Base-by-base conservation (phyloP, 1,284 basidiomycete species). In the Leucoagaricus sp. region DNA sequence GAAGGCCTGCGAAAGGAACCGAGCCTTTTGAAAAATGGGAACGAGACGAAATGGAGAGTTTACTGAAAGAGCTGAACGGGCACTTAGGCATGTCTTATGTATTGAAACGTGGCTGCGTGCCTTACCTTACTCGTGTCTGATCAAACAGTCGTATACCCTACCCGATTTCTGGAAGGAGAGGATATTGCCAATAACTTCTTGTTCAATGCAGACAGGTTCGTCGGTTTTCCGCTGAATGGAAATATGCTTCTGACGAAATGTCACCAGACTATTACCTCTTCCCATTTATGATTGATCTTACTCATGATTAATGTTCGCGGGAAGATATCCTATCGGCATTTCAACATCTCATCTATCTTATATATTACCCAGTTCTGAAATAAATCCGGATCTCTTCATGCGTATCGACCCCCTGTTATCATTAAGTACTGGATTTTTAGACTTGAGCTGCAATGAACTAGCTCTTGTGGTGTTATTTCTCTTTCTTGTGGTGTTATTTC, bases 151-250 rank as follows among this genome's bases (percentile, higher is more conserved):
- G 58, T 93, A 21, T 92, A 91, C 69, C 87, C 94, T 0, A 91
- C 80, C 23, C 84, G 86, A 3, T 95, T 96, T 75, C 67, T 96
- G 55, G 93, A 95, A 72, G 90, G 85, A 15, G 93, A 95, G 71
- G 92, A 94, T 69, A 78, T 85, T 3, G 84, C 86, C 2, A 89
- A 93, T 64, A 94, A 96, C 69, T 96, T 97, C 78, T 75, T 98
- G 61, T 96, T 95, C 74, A 92, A 92, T 67, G 84, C 92, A 40
- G 94, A 96, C 69, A 83, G 86, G 83, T 89, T 61, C 60, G 54
- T 44, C 4, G 33, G 38, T 34, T 31, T 38, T 8, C 58, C 40
- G 60, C n/a, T 34, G 36, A 49, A 40, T 25, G 49, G 25, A 13
- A 28, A 41, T 53, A 46, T 48, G n/a, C 19, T 76, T 76, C 83